A percentile compares a stretch with the other conserved stretches of the same genome.
These are phyloP conservation scores for Parascedosporium putredinis DNA, from an alignment of 2,329 filamentous ascomycete genomes.

Conservation along the genomic window DNA sequence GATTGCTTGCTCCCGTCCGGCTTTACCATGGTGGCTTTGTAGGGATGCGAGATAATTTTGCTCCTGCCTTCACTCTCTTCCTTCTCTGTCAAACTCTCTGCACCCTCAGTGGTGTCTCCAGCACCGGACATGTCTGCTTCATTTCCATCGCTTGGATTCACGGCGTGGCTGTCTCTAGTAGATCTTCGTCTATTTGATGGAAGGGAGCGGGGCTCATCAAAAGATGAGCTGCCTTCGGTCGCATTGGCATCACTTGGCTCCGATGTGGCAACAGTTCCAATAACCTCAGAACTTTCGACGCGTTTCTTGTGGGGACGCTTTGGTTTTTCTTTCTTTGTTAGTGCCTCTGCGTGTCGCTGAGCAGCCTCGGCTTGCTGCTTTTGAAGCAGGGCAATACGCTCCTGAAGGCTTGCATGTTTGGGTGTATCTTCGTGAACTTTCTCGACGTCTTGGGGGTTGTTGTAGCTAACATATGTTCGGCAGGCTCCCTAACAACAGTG, in stretches of 20 bases:
- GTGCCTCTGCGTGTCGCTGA: slow-evolving; percentile 65
- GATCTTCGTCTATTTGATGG: slow-evolving; percentile 37
- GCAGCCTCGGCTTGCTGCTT: slow-evolving; percentile 90
- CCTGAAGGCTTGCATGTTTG: slow-evolving; percentile 87
- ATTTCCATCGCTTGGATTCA: slow-evolving; percentile 45
- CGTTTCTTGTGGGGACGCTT: slow-evolving; percentile 65
- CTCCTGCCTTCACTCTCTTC: slow-evolving; percentile 62
- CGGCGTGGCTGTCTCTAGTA: slow-evolving; percentile 31
- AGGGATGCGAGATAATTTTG: neutral
- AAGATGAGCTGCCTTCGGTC: slow-evolving; percentile 34
- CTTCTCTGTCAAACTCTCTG: slow-evolving; percentile 53
- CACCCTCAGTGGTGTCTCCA: slow-evolving; percentile 52
- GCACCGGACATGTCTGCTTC: slow-evolving; percentile 56
- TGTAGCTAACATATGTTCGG: slow-evolving; percentile 47
- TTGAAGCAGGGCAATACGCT: slow-evolving; percentile 87
- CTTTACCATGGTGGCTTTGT: slow-evolving; percentile 13
- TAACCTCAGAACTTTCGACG: slow-evolving; percentile 33
- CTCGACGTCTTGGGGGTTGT: slow-evolving; percentile 39
- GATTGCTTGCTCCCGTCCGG: slow-evolving; percentile 41
- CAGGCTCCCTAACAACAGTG: slow-evolving; percentile 54
- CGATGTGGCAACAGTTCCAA: slow-evolving; percentile 20
- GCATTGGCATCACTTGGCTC: slow-evolving; percentile 41
- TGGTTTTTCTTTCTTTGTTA: slow-evolving; percentile 76
- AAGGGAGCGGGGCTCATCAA: slow-evolving; percentile 33
- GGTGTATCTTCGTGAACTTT: slow-evolving; percentile 64